Evolutionary conservation across 2,329 filamentous ascomycete species (phyloP).

Genomic region (Pseudogymnoascus sp.): DNA sequence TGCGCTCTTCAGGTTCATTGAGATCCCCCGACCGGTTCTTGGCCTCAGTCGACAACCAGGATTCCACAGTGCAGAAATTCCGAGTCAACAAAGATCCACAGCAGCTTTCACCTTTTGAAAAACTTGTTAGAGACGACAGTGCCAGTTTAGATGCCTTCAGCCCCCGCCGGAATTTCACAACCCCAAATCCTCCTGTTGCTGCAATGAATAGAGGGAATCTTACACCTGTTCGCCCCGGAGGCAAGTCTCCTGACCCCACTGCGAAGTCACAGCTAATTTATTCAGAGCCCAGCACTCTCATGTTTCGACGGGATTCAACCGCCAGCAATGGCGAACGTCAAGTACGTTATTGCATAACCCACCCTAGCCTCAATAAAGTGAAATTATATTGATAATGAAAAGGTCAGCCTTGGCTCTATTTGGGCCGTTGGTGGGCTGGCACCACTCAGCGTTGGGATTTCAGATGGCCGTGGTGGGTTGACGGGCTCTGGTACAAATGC

Average conservation of each 20-base stretch:
- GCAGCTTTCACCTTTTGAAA: slow-evolving; percentile 39
- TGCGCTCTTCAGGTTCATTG: slow-evolving; percentile 15
- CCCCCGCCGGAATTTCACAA: slow-evolving; percentile 26
- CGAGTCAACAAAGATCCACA: slow-evolving; percentile 41
- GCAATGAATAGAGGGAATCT: background rate
- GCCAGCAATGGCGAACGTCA: slow-evolving; percentile 23
- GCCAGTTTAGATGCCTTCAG: slow-evolving; percentile 45
- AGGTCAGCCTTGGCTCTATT: slow-evolving; percentile 59
- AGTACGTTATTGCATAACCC: slow-evolving; percentile 17
- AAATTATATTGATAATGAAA: slow-evolving; percentile 22
- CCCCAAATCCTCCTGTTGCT: slow-evolving; percentile 14
- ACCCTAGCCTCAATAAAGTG: background rate
- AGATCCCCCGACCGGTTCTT: slow-evolving; percentile 50
- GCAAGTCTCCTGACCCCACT: slow-evolving; percentile 4
- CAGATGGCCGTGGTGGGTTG: slow-evolving; percentile 55
- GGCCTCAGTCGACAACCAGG: slow-evolving; percentile 16
- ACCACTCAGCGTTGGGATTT: slow-evolving; percentile 45
- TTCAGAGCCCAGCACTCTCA: slow-evolving; percentile 24
- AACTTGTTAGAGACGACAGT: slow-evolving; percentile 34
- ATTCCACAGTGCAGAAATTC: slow-evolving; percentile 38
- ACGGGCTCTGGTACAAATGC: slow-evolving; percentile 66
- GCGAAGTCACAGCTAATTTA: slow-evolving; percentile 10
- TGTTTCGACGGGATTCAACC: slow-evolving; percentile 23
- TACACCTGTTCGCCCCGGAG: slow-evolving; percentile 14
- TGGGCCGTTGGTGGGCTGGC: slow-evolving; percentile 71